These are phyloP conservation scores for Vachellia pachyceras DNA, from an alignment of 306 rosid species.

Conservation along the genomic window DNA sequence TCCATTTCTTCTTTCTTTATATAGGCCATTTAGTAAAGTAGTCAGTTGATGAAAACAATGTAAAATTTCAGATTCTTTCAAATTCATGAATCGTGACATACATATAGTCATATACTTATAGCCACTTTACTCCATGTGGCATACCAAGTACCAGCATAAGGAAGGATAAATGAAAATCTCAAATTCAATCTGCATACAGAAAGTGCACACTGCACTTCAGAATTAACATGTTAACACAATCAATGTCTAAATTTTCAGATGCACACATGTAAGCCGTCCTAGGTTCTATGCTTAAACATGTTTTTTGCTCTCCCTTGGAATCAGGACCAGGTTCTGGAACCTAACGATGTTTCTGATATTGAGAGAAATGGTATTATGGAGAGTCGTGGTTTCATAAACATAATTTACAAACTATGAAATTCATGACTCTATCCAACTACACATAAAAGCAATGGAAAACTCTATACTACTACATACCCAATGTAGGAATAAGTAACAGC, in stretches of 20 bases:
- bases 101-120: not conserved
- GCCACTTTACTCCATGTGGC: not conserved
- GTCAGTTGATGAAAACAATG: not conserved
- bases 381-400: not conserved
- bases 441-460: not conserved
- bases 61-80: not conserved
- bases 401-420: not conserved
- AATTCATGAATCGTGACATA: not conserved
- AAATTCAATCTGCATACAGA: not conserved
- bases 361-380: not conserved
- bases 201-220: not conserved
- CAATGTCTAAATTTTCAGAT: slow-evolving; percentile 2
- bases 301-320: not conserved
- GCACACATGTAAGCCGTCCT: not conserved
- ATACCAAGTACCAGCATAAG: not conserved
- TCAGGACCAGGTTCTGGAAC: not conserved
- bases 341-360: not conserved
- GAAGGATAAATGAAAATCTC: not conserved
- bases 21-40: not conserved
- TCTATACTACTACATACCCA: not conserved
- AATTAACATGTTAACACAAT: not conserved
- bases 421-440: not conserved
- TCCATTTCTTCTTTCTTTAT: not conserved
- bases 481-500: not conserved
- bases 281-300: not conserved